Evolutionary conservation across 2,329 filamentous ascomycete species (phyloP), one percentile per base, ranked within the genome.

Genomic region (Leptographium wingfieldii): DNA sequence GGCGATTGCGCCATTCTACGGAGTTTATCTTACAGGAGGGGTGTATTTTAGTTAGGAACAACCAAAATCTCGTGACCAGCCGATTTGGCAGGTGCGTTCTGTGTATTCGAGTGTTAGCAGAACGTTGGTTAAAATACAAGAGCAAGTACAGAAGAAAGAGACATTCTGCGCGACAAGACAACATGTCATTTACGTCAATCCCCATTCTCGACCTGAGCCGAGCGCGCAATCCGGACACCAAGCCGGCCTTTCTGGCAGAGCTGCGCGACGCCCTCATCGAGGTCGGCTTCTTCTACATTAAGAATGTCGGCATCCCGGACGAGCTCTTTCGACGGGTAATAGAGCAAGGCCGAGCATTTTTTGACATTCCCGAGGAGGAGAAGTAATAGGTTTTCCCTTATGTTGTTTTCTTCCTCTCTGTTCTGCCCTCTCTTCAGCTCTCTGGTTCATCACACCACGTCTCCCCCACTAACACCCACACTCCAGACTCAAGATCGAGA

Each of bases 221-320:
- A 27, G 86, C 89, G 48, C 75, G 77, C 64, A 73, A 84, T 65
- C 77, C 82, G 22, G 74, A 75, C 5, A 85, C 87, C 0, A 95
- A 94, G 72, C 80, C 87, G 2, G 74, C 74, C 38, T 94, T 95
- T 67, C 80, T 95, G 0, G 72, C 75, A 0, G 77, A 88, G 59
- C 78, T 95, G 38, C 86, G 87, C 19, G 77, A 87, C 71, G 88
- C 89, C 0, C 74, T 95, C 38, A 81, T 95, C 67, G 87, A 92
- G 69, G 88, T 95, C n/a, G 90, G 90, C 1, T 95, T 95, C 68
- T 72, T 95, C 27, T 95, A 95, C 68, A 80, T 95, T 63, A 86
- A 85, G 68, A 91, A 95, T 68, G 85, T 88, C 2, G 87, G 86
- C 27, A 84, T 92, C 57, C 77, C 86, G 5, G 79, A 85, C 19